Percentiles rank a stretch among this genome's conserved stretches.
phyloP scores from a whole-genome alignment of 495 filamentous ascomycete species.

The Penicillium goetzii region DNA sequence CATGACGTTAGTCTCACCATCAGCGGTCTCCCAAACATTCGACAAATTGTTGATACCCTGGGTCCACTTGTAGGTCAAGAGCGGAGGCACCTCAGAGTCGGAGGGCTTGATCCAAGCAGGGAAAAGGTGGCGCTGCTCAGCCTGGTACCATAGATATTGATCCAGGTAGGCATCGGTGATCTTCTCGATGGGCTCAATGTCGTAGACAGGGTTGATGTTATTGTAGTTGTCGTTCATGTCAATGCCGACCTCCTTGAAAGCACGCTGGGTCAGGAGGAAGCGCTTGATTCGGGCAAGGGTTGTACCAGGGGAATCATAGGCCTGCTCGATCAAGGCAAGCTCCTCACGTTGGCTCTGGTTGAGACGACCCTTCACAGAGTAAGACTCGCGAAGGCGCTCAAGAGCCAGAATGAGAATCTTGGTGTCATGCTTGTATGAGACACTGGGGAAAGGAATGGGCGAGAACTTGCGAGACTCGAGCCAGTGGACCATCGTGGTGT shows the following conservation, averaged over 20 bases:
- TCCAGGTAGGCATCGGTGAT: constrained; percentile 99
- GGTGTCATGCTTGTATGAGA: constrained; percentile 99
- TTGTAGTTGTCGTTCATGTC: constrained; percentile 99
- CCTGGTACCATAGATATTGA: constrained; percentile 99
- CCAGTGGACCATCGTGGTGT: constrained; percentile 99
- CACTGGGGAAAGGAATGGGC: constrained; percentile 97
- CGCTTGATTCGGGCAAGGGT: constrained; percentile 97
- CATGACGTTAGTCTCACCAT: constrained; percentile 99
- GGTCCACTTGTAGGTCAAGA: constrained; percentile 98
- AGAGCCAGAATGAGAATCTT: constrained; percentile 98
- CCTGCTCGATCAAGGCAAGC: constrained; percentile 95
- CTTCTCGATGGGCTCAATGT: constrained; percentile 99
- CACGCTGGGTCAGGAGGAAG: constrained; percentile 93
- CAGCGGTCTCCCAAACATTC: constrained; percentile 92
- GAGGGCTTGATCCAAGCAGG: constrained; percentile 99
- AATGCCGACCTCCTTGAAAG: constrained; percentile 99
- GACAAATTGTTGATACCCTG: constrained; percentile 99
- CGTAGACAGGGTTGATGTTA: constrained; percentile 98
- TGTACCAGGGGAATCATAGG: constrained; percentile 96
- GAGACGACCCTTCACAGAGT: constrained; percentile 94
- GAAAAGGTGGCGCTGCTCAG: constrained; percentile 97
- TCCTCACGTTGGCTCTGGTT: constrained; percentile 99
- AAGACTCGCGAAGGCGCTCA: constrained; percentile 91
- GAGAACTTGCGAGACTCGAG: constrained; percentile 97
- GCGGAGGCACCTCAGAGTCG: constrained; percentile 96